These are phyloP conservation scores for Xylaria acuta DNA, from an alignment of 495 filamentous ascomycete genomes.

Conservation along the genomic window DNA sequence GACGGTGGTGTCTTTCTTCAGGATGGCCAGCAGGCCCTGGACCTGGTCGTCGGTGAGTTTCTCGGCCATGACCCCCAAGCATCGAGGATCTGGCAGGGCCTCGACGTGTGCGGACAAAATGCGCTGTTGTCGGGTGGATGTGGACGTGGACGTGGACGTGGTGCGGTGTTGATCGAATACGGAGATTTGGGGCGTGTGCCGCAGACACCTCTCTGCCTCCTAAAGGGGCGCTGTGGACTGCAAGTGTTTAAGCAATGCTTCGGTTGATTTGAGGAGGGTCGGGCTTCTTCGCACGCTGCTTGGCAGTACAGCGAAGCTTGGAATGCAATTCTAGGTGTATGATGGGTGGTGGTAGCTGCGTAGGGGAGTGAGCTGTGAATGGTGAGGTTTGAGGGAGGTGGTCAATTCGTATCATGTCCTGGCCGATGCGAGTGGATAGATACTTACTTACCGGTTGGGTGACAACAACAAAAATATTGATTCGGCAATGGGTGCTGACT, in stretches of 20 bases:
- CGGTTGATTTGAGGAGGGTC: neutral
- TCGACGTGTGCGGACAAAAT: constrained; percentile 25
- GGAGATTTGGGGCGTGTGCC: constrained; percentile 1
- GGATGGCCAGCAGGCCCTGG: constrained; percentile 65
- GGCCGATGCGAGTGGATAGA: too few species aligned
- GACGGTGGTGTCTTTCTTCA: constrained; percentile 70
- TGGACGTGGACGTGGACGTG: too few species aligned
- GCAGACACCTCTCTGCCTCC: neutral
- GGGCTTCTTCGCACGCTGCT: neutral
- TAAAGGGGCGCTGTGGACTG: constrained; percentile 6
- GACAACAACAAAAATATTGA: constrained; percentile 26
- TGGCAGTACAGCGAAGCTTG: neutral
- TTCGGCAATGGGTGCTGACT: constrained; percentile 15
- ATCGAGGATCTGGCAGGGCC: constrained; percentile 35
- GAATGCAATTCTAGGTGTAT: neutral
- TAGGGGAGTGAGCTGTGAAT: constrained; percentile 15
- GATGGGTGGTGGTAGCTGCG: constrained; percentile 18
- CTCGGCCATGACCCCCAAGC: constrained; percentile 53
- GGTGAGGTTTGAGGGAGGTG: neutral
- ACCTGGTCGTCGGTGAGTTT: constrained; percentile 68
- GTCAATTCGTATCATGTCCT: constrained; percentile 7
- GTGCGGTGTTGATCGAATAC: neutral
- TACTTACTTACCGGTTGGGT: too few species aligned
- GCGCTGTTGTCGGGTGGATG: neutral
- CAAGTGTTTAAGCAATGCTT: neutral